Conservation (phyloP, 768 basidiomycete species). For the Lactarius sanguifluus region DNA sequence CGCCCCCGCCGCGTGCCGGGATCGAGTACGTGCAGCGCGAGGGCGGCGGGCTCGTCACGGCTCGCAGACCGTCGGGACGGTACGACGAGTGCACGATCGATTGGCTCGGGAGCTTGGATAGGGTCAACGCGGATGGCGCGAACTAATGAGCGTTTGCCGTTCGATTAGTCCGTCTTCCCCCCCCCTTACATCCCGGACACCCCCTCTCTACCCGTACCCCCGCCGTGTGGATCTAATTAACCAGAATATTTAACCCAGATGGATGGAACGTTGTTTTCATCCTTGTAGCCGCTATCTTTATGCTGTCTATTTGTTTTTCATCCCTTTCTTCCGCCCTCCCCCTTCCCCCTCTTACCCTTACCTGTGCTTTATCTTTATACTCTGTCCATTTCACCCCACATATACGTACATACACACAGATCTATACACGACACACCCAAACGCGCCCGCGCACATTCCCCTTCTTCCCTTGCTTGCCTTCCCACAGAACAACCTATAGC, state of each 20-base stretch:
- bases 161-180: background rate
- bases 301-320: constrained; percentile 11
- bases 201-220: no score
- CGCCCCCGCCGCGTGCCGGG: constrained; percentile 15
- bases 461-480: background rate
- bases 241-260: background rate
- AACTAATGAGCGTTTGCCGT: background rate
- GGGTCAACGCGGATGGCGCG: background rate
- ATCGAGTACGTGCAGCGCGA: constrained; percentile 17
- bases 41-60: constrained; percentile 19
- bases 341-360: background rate
- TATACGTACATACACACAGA: background rate
- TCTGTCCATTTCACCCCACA: background rate
- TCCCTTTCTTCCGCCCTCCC: background rate
- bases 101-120: constrained; percentile 13
- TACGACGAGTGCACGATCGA: constrained; percentile 1
- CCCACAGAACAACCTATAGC: background rate
- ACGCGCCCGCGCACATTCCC: background rate
- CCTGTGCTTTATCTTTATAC: constrained; percentile 1
- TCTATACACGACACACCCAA: background rate
- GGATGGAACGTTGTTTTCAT: background rate
- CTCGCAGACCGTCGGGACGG: constrained; percentile 4
- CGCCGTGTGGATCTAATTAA: background rate
- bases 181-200: background rate
- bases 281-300: constrained; percentile 22